These are phyloP conservation scores for Corylus heterophylla DNA, from an alignment of 306 rosid species.

Conservation along the genomic window DNA sequence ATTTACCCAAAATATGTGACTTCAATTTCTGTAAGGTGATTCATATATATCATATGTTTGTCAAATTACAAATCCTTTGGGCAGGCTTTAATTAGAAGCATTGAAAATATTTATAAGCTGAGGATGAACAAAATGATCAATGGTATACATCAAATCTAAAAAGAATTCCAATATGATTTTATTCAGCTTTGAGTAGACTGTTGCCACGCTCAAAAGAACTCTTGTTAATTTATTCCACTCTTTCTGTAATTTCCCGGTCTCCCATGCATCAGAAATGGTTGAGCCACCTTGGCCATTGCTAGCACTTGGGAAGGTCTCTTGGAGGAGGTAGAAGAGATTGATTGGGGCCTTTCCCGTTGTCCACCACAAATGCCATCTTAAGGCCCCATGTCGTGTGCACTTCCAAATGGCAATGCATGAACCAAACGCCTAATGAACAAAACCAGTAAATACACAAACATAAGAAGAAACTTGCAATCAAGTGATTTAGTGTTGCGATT, in stretches of 20 bases:
- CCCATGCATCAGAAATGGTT: not conserved
- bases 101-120: not conserved
- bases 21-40: not conserved
- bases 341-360: conserved; percentile 74
- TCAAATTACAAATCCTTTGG: not conserved
- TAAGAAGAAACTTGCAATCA: not conserved
- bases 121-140: not conserved
- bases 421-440: conserved; percentile 65
- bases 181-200: not conserved
- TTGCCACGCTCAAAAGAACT: not conserved
- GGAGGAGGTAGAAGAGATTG: conserved; percentile 79
- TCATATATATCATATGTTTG: no score
- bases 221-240: not conserved
- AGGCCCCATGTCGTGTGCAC: conserved; percentile 89
- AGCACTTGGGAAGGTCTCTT: conserved; percentile 71
- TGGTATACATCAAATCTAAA: not conserved
- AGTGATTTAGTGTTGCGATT: not conserved
- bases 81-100: not conserved
- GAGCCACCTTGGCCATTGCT: not conserved
- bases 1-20: not conserved
- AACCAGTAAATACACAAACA: not conserved
- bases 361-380: conserved; percentile 88
- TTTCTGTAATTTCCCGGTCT: not conserved
- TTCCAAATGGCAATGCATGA: conserved; percentile 85
- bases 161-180: not conserved